Evolutionary conservation across 495 filamentous ascomycete species (phyloP).

Genomic region (Neurospora pannonica): DNA sequence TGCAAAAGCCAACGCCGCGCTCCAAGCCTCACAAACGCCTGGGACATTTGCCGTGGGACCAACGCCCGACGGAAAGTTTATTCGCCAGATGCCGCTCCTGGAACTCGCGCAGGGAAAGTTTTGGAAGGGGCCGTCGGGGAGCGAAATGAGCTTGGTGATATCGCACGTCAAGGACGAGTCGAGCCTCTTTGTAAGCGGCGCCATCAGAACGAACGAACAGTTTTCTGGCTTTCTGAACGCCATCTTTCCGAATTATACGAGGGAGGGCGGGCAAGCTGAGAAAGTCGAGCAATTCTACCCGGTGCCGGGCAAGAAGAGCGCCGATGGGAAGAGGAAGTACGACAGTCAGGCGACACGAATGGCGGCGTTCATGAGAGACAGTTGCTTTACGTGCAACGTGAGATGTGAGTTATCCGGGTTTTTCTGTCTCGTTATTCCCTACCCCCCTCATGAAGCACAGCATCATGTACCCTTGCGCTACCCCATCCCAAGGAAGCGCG

Average conservation of each 20-base stretch:
- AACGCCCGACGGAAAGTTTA: conserved; percentile 34
- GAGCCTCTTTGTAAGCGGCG: conserved; percentile 27
- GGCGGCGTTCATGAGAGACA: conserved; percentile 25
- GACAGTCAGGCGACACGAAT: conserved; percentile 22
- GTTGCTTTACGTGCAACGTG: conserved; percentile 31
- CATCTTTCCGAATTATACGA: conserved; percentile 30
- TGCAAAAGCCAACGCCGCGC: conserved; percentile 29
- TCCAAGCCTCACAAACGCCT: conserved; percentile 22
- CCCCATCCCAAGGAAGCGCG: neutral
- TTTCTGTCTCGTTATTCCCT: neutral
- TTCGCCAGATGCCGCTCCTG: conserved; percentile 34
- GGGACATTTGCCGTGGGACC: conserved; percentile 38
- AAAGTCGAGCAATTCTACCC: conserved; percentile 27
- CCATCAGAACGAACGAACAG: conserved; percentile 42
- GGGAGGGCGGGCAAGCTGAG: conserved; percentile 18
- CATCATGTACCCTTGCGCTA: neutral
- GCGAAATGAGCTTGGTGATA: conserved; percentile 18
- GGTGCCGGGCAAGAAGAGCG: conserved; percentile 7
- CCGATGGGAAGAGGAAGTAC: conserved; percentile 10
- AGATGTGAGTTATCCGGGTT: conserved; percentile 16
- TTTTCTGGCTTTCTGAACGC: conserved; percentile 41
- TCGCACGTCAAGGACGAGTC: conserved; percentile 33
- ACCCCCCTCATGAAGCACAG: neutral
- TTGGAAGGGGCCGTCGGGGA: conserved; percentile 26
- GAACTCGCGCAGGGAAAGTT: conserved; percentile 37